Base-by-base conservation (phyloP, 192 early-diverging fungal species). In the Spizellomyces sp. region DNA sequence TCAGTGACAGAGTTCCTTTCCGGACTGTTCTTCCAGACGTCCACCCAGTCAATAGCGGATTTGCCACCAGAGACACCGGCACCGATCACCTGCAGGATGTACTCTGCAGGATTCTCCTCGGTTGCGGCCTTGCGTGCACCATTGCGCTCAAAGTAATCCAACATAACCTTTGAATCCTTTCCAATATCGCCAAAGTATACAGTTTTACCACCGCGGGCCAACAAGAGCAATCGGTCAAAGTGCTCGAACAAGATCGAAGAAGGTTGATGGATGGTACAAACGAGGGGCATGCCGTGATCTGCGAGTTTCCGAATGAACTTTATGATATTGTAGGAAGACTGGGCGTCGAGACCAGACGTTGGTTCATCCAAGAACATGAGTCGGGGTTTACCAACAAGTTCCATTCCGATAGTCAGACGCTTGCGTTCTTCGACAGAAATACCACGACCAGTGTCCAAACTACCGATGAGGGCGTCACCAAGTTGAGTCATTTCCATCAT, bases 231-330 rank as follows among this genome's bases (percentile, higher is more conserved):
- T 19, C 92, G 84, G 78, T 94, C 92, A 77, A 96, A 95, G 71
- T 90, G 89, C 60, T 90, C 86, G 71, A 96, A 94, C 45, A 93
- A 77, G 71, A 90, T 82, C 10, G 93, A 81, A 5, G 88, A 90
- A 48, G 94, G 94, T 78, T 92, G 91, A 77, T 95, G 94, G 62
- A 95, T 94, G 9, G 91, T 92, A 74, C 91, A 91, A 66, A 93
- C 75, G 87, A 94, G 66, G 87, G 81, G 58, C 90, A 87, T 42
- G 88, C 86, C 79, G 86, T 85, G 48, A 86, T 85, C 19, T 1
- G 78, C 60, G 48, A 95, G 79, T 46, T 86, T 85, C 81, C n/a
- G 88, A 83, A 70, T 88, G 71, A 56, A 85, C 81, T 70, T 87
- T 87, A 83, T 89, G 81, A 74, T 94, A 89, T 65, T 88, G 84